Percentiles rank a stretch among this genome's conserved stretches.
phyloP scores from a whole-genome alignment of 1,284 basidiomycete genomes.

The Flammula alnicola region DNA sequence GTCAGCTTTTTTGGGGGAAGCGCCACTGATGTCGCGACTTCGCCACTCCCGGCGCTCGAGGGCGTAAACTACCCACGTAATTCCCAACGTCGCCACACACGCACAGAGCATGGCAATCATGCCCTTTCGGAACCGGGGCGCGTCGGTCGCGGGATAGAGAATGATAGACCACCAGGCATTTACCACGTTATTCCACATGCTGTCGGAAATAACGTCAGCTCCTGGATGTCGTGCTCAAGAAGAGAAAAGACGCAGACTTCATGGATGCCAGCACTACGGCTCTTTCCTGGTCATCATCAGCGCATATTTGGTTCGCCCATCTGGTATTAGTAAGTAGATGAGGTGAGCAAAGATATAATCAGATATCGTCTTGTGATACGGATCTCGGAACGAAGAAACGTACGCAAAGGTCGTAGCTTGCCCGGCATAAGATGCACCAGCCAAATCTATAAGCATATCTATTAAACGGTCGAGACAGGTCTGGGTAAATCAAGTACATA shows the following conservation, averaged over 20 bases:
- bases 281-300: constrained; percentile 68
- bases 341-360: too few relatives aligned
- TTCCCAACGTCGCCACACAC: constrained; percentile 55
- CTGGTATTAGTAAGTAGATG: constrained; percentile 30
- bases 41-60: constrained; percentile 52
- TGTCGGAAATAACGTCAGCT: constrained; percentile 31
- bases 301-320: constrained; percentile 77
- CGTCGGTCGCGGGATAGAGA: constrained; percentile 70
- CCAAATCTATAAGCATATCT: constrained; percentile 56
- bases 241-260: constrained; percentile 49
- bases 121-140: constrained; percentile 64
- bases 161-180: constrained; percentile 76
- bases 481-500: constrained; percentile 32
- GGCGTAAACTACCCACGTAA: constrained; percentile 62
- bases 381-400: constrained; percentile 28
- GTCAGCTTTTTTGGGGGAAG: neutral
- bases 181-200: constrained; percentile 74
- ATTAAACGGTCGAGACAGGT: too few relatives aligned
- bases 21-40: neutral
- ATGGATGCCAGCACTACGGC: constrained; percentile 71
- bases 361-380: too few relatives aligned
- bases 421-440: constrained; percentile 67
- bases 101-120: constrained; percentile 71
- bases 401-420: constrained; percentile 74
- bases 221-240: constrained; percentile 1